These are phyloP conservation scores for Rubia peregrina DNA, from an alignment of 305 asterid species.

Conservation along the genomic window DNA sequence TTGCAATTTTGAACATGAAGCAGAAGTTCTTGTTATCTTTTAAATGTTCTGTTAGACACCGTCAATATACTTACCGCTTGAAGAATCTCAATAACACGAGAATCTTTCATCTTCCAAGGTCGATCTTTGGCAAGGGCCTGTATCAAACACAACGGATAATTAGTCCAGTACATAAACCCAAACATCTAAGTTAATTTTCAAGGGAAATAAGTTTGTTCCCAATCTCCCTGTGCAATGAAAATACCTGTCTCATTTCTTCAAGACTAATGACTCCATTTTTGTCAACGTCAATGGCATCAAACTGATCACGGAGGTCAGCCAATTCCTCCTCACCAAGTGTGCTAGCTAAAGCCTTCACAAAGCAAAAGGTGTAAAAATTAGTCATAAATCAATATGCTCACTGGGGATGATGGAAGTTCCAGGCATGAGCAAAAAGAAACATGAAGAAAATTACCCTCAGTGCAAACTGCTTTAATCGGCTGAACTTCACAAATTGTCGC, in stretches of 20 bases:
- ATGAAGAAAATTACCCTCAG: constrained; percentile 55
- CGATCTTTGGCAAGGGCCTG: constrained; percentile 97
- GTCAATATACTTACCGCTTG: constrained; percentile 63
- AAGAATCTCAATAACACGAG: constrained; percentile 86
- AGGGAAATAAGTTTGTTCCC: too few relatives aligned
- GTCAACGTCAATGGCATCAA: constrained; percentile 91
- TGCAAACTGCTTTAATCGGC: constrained; percentile 89
- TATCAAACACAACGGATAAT: not conserved
- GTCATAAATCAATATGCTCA: not conserved
- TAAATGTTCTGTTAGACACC: not conserved
- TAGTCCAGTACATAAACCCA: not conserved
- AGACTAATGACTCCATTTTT: constrained; percentile 92
- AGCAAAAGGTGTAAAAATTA: not conserved
- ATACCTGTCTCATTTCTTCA: constrained; percentile 97
- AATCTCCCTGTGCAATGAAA: not conserved
- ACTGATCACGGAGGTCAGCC: constrained; percentile 83
- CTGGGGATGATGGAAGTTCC: constrained; percentile 3
- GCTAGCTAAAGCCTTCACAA: constrained; percentile 80
- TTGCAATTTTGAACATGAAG: not conserved
- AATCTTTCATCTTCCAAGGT: constrained; percentile 96
- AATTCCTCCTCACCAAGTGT: constrained; percentile 87
- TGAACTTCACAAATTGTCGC: constrained; percentile 89
- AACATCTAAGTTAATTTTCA: too few relatives aligned
- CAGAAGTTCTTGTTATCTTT: not conserved
- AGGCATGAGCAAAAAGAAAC: constrained; percentile 9